Evolutionary conservation across 2,329 filamentous ascomycete genomes (phyloP), one percentile per base, ranked within the genome.

Genomic region (Cadophora malorum): DNA sequence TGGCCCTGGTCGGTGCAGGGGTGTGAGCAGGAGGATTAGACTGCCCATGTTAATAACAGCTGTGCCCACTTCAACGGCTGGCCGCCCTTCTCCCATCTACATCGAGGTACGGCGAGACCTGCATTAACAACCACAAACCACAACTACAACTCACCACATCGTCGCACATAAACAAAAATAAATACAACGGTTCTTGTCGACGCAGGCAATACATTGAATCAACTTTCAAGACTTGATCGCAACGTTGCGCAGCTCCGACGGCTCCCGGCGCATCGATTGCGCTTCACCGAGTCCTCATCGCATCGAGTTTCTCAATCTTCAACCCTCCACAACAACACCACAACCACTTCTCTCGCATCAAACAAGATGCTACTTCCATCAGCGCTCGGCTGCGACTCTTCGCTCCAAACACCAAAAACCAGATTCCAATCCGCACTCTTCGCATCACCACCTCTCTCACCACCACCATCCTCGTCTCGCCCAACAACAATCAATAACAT

Each of bases 311-410:
- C 25, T 33, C 63, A 56, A 35, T 65, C 60, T 63, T 56, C 66
- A 52, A 59, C 10, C n/a, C 31, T 19, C 21, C 6, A 60, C n/a
- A 64, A 49, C 60, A 64, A 64, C 50, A 35, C 28, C n/a, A 55
- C 23, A 21, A 60, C 53, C 19, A 35, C 35, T 41, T 25, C 9
- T 53, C 33, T 49, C 55, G 38, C 64, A 61, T 59, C 41, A 56
- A 62, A 65, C 61, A 81, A 71, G 25, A 89, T 89, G 87, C 79
- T 89, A 67, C 83, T 88, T 70, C 86, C 86, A 23, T 88, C 86
- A 35, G 84, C 86, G 45, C 78, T 89, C 55, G 80, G 84, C 35
- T 88, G 86, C 84, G 86, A 88, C 76, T 67, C 75, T 23, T 64
- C 59, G 21, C 23, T 67, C 23, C 84, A 80, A 75, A 65, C 80